phyloP scores from a whole-genome alignment of 1,139 yeast genomes.

The Barnettozyma hawaiiensis region DNA sequence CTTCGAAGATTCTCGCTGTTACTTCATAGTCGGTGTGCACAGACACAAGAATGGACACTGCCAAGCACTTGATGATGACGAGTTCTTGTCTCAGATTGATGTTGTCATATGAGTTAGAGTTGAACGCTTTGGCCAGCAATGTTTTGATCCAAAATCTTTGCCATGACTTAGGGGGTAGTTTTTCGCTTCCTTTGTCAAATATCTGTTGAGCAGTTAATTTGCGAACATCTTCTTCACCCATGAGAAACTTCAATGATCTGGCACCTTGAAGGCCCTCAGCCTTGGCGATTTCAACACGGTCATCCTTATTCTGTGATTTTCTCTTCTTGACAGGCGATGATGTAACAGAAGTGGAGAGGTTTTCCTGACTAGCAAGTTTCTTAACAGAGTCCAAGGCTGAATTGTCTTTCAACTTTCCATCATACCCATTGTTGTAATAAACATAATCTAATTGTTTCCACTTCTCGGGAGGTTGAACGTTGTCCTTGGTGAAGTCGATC shows the following conservation, averaged over 20 bases:
- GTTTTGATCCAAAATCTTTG: constrained; percentile 59
- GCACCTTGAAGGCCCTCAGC: constrained; percentile 3
- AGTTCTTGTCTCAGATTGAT: constrained; percentile 52
- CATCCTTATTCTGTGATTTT: constrained; percentile 16
- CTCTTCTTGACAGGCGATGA: constrained; percentile 23
- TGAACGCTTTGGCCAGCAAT: constrained; percentile 68
- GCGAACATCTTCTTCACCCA: constrained; percentile 22
- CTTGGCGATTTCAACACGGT: constrained; percentile 1
- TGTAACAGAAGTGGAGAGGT: constrained; percentile 2
- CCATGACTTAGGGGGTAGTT: constrained; percentile 60
- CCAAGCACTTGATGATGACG: constrained; percentile 57
- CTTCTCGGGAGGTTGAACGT: constrained; percentile 44
- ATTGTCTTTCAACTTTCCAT: not conserved
- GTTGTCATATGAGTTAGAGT: constrained; percentile 49
- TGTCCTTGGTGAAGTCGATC: constrained; percentile 45
- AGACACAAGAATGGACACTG: constrained; percentile 60
- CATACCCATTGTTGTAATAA: constrained; percentile 32
- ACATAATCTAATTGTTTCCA: constrained; percentile 56
- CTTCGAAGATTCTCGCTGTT: constrained; percentile 61
- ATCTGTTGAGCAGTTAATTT: constrained; percentile 55
- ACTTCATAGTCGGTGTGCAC: constrained; percentile 42
- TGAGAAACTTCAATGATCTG: constrained; percentile 32
- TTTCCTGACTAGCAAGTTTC: constrained; percentile 12
- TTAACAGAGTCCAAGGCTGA: constrained; percentile 4
- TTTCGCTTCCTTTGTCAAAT: constrained; percentile 52